phyloP scores from a whole-genome alignment of 345 rosid species.

The Noccaea caerulescens region DNA sequence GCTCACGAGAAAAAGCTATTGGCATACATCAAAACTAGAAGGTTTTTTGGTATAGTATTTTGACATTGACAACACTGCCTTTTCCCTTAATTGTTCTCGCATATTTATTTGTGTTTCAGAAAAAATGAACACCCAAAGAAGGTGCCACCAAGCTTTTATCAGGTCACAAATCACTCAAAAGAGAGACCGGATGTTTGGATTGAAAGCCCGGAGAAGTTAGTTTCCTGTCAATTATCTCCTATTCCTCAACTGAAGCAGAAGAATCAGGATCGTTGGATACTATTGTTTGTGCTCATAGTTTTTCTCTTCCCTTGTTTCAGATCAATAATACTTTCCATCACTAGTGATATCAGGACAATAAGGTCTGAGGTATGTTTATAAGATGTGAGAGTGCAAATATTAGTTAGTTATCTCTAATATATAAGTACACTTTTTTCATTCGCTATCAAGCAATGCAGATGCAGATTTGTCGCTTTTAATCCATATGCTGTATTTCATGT shows the following conservation, averaged over 20 bases:
- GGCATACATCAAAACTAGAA: slow-evolving; percentile 6
- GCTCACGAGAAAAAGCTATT: slow-evolving; percentile 15
- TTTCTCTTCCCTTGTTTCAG: slow-evolving; percentile 51
- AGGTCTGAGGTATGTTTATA: slow-evolving; percentile 76
- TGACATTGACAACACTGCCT: slow-evolving; percentile 13
- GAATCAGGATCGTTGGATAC: slow-evolving; percentile 9
- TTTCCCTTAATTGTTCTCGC: background rate
- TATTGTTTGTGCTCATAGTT: slow-evolving; percentile 7
- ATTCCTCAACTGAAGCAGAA: slow-evolving; percentile 20
- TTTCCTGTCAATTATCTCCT: slow-evolving; percentile 14
- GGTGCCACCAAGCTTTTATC: slow-evolving; percentile 82
- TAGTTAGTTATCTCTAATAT: slow-evolving; percentile 12
- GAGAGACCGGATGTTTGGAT: slow-evolving; percentile 99
- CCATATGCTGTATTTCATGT: slow-evolving; percentile 26
- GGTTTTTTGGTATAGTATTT: background rate
- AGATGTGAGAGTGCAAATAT: slow-evolving; percentile 13
- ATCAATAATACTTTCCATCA: slow-evolving; percentile 84
- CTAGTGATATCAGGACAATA: slow-evolving; percentile 93
- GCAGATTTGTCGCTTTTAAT: slow-evolving; percentile 7
- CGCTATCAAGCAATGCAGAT: background rate
- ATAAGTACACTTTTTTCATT: slow-evolving; percentile 8
- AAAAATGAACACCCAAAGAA: slow-evolving; percentile 86
- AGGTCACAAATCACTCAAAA: slow-evolving; percentile 81
- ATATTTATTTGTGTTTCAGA: slow-evolving; percentile 44
- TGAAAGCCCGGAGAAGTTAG: slow-evolving; percentile 95